Evolutionary conservation across 768 basidiomycete species (phyloP), one percentile per base, ranked within the genome.

Genomic region (Cantharellus anzutake): DNA sequence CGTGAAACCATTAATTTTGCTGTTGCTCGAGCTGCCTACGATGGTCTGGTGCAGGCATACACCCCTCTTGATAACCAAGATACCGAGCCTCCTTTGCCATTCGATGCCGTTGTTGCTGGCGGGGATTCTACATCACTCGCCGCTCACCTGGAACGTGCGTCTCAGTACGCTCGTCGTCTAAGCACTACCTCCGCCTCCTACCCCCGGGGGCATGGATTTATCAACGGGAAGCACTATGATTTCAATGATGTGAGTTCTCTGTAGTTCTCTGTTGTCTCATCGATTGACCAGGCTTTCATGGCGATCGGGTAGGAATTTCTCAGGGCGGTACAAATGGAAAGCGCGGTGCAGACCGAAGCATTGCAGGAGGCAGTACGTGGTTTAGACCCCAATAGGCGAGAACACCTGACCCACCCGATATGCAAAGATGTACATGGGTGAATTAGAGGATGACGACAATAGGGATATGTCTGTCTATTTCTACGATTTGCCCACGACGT

Each of bases 161-260:
- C 69, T n/a, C 65, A 64, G 1, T 93, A 90, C 64, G 67, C 73
- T 3, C 72, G 73, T 51, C 75, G 91, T 11, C 68, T 93, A 29
- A 79, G 78, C 5, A 72, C 79, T 2, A 74, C 73, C 16, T 42
- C 41, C 38, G n/a, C 65, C 62, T 57, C 61, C 55, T 34, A 42
- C 35, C 41, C 56, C 29, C 14, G 62, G 63, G 92, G 90, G 0
- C 81, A 86, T 63, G 80, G 76, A 2, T 94, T 97, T 69, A 74
- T 94, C 66, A 94, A 97, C 65, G 93, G 93, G n/a, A 90, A 83
- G 66, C 78, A 85, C 68, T 75, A 80, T 57, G 69, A 76, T 7
- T 68, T 89, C 55, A 76, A 78, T 63, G 84, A 84, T 58, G 89
- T 87, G 64, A 64, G 81, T 72, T 29, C 29, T 48, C 29, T 48